phyloP scores from a whole-genome alignment of 257 asterid species.

The Vinca minor region DNA sequence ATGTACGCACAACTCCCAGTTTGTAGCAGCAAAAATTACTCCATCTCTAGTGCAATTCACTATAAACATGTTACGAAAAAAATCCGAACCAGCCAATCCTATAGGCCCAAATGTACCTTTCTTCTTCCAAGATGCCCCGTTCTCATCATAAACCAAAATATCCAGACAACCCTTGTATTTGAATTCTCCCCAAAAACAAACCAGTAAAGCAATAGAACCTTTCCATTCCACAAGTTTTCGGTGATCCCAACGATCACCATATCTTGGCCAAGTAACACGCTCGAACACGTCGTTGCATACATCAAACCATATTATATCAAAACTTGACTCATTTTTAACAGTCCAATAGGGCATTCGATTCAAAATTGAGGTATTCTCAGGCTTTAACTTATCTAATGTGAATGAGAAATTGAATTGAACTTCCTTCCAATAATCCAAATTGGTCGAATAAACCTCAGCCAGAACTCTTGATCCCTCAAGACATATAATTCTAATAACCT shows the following conservation, averaged over 20 bases:
- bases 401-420: neutral
- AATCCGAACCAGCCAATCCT: no score
- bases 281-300: neutral
- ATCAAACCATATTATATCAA: neutral
- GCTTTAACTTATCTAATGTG: no score
- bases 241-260: no score
- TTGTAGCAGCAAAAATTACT: neutral
- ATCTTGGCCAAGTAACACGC: neutral
- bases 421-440: neutral
- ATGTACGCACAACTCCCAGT: no score
- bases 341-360: neutral
- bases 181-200: neutral
- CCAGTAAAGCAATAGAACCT: neutral
- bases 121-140: no score
- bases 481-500: no score
- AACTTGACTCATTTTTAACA: neutral
- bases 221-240: neutral
- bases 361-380: neutral
- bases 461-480: neutral
- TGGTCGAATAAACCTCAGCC: neutral
- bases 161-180: neutral
- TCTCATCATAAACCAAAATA: neutral
- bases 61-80: no score
- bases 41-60: neutral
- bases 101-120: no score